Evolutionary conservation across 2,329 filamentous ascomycete genomes (phyloP).

Genomic region (Xylaria multiplex): DNA sequence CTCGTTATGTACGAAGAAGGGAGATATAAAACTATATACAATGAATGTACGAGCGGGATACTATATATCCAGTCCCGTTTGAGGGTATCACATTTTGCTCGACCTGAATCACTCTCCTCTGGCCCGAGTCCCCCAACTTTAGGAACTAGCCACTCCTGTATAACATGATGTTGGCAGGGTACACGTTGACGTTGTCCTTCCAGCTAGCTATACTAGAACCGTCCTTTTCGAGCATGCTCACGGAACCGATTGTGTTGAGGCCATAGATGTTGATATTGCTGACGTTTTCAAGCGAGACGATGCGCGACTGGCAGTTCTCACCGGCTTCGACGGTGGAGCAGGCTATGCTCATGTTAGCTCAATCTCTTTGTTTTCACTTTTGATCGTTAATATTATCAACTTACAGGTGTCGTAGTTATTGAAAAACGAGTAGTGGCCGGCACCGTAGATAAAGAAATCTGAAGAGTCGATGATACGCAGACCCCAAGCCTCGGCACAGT

Average conservation of each 20-base stretch:
- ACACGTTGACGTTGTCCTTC: constrained; percentile 49
- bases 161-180: constrained; percentile 47
- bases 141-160: constrained; percentile 44
- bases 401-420: constrained; percentile 63
- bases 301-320: constrained; percentile 54
- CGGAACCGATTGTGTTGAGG: constrained; percentile 58
- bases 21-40: constrained; percentile 34
- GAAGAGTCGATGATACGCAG: constrained; percentile 65
- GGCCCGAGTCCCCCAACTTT: neutral
- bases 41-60: constrained; percentile 18
- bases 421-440: constrained; percentile 70
- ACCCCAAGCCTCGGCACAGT: constrained; percentile 65
- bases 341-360: constrained; percentile 34
- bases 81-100: constrained; percentile 3
- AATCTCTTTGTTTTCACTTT: constrained; percentile 4
- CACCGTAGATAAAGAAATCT: constrained; percentile 65
- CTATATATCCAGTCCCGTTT: constrained; percentile 19
- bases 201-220: constrained; percentile 47
- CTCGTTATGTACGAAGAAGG: constrained; percentile 30
- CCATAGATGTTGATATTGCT: constrained; percentile 55
- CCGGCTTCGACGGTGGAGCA: constrained; percentile 52
- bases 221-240: constrained; percentile 52
- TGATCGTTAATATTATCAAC: constrained; percentile 17
- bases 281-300: constrained; percentile 53
- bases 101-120: constrained; percentile 1